A percentile compares a stretch with the other conserved stretches of the same genome.
Evolutionary conservation across 2,329 filamentous ascomycete genomes (phyloP).

Genomic region (Cryphonectria naterciae): DNA sequence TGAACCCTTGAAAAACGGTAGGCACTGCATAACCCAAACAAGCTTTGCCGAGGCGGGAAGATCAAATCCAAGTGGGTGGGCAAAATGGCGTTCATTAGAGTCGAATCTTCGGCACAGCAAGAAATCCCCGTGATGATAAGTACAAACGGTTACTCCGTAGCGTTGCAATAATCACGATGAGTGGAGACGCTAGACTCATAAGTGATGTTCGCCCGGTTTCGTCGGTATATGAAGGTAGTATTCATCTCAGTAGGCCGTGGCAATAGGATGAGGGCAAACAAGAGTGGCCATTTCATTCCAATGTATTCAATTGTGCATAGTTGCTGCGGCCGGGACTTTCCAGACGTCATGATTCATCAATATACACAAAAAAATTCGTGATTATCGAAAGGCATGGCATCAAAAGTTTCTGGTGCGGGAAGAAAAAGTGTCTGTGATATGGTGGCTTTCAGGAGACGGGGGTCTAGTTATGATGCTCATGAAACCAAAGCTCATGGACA

Average conservation of each 20-base stretch:
- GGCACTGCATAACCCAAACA: not conserved
- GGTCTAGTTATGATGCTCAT: too few species aligned
- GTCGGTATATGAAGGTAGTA: not conserved
- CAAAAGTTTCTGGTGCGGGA: too few species aligned
- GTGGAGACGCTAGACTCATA: conserved; percentile 4
- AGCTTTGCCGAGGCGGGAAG: conserved; percentile 8
- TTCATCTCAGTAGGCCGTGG: not conserved
- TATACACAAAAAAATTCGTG: too few species aligned
- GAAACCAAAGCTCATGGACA: too few species aligned
- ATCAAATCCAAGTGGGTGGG: not conserved
- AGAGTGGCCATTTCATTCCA: not conserved
- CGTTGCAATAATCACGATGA: not conserved
- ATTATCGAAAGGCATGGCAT: too few species aligned
- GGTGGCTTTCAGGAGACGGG: too few species aligned
- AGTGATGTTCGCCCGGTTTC: not conserved
- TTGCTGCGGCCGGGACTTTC: not conserved
- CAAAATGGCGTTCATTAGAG: not conserved
- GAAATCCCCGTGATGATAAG: not conserved
- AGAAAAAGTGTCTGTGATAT: too few species aligned
- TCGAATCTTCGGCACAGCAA: not conserved
- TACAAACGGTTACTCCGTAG: conserved; percentile 1
- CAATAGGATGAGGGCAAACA: not conserved
- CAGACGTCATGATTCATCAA: not conserved
- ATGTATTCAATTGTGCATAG: not conserved
- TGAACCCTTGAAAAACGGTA: not conserved